A percentile compares a stretch with the other conserved stretches of the same genome.
These are phyloP conservation scores for Sporothrix humicola DNA, from an alignment of 2,329 filamentous ascomycete species.

Conservation along the genomic window DNA sequence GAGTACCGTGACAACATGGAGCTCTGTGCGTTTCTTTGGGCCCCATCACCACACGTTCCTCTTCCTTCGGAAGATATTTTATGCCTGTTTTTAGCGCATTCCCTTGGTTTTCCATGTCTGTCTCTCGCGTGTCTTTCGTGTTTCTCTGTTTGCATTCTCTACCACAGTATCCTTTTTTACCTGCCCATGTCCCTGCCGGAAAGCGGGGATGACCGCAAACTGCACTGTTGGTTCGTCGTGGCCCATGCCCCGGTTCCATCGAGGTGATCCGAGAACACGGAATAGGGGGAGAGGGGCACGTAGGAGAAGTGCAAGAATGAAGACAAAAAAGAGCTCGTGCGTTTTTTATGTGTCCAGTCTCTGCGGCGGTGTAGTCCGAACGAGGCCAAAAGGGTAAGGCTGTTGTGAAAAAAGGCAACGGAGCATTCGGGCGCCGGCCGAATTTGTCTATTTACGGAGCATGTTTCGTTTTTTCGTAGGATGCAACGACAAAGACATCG, in stretches of 20 bases:
- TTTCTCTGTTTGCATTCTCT: slow-evolving; percentile 1
- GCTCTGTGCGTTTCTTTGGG: slow-evolving; percentile 18
- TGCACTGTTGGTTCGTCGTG: neutral
- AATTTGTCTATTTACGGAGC: slow-evolving; percentile 12
- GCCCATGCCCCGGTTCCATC: slow-evolving; percentile 19
- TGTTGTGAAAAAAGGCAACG: neutral
- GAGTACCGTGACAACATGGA: neutral
- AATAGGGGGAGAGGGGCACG: slow-evolving; percentile 26
- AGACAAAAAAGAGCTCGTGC: slow-evolving; percentile 3
- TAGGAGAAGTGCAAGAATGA: neutral
- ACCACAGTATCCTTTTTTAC: neutral
- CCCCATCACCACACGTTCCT: too few species aligned
- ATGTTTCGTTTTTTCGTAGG: slow-evolving; percentile 18
- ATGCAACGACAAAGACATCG: neutral
- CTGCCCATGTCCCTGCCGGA: neutral
- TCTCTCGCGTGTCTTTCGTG: neutral
- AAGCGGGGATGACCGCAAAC: neutral
- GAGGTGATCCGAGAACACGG: slow-evolving; percentile 31
- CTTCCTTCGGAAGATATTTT: slow-evolving; percentile 12
- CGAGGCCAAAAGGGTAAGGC: neutral
- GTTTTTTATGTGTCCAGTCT: neutral
- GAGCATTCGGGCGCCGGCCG: neutral
- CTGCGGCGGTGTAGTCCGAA: neutral
- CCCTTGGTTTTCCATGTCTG: neutral
- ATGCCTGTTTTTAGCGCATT: slow-evolving; percentile 13